Conservation (phyloP, 345 rosid genomes). For the Syzygium aqueum region DNA sequence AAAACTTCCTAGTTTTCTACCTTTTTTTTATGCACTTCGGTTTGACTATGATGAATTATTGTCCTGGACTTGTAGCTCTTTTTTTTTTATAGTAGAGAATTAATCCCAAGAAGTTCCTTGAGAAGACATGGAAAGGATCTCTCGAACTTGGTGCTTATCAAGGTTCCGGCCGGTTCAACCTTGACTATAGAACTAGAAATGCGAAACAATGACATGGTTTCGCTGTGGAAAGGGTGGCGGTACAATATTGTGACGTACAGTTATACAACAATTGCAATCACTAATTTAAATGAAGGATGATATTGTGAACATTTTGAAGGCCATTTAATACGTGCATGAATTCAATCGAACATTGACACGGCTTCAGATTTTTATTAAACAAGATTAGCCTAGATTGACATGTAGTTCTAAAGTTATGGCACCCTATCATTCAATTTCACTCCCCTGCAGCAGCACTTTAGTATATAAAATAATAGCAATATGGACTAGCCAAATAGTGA, state of each 20-base stretch:
- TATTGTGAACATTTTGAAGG: background rate
- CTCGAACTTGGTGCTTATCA: background rate
- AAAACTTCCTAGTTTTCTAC: background rate
- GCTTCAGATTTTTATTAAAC: background rate
- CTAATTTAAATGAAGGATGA: background rate
- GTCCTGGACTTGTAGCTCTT: background rate
- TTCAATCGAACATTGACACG: background rate
- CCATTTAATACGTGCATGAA: no score
- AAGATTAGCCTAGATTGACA: background rate
- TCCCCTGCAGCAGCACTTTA: background rate
- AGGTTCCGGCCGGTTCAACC: background rate
- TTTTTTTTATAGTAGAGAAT: background rate
- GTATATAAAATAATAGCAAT: background rate
- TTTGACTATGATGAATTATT: background rate
- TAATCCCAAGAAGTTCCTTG: background rate
- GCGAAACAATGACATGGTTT: background rate
- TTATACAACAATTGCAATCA: background rate
- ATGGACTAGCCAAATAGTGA: background rate
- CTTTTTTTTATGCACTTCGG: background rate
- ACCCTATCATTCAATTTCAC: background rate
- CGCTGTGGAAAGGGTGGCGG: background rate
- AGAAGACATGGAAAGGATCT: background rate
- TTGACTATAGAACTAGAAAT: background rate
- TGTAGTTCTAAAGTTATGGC: background rate
- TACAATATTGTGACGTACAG: no score